A percentile compares a stretch with the other conserved stretches of the same genome.
These are phyloP conservation scores for Fusarium anthophilum DNA, from an alignment of 2,329 filamentous ascomycete species.

Conservation along the genomic window DNA sequence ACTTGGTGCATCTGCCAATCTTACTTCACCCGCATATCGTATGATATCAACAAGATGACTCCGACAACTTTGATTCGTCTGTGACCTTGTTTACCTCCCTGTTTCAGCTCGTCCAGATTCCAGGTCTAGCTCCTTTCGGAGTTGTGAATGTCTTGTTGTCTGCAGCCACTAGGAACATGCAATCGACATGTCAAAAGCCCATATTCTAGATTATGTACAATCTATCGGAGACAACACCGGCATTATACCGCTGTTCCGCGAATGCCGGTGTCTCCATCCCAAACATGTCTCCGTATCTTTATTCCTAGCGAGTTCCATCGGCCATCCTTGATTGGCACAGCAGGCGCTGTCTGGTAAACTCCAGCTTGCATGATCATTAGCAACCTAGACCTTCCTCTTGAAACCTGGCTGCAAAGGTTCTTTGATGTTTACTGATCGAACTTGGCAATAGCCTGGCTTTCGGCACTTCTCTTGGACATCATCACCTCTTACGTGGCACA, in stretches of 20 bases:
- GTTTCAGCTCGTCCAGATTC: fast-evolving
- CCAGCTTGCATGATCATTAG: background rate
- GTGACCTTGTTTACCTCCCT: fast-evolving
- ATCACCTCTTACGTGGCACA: background rate
- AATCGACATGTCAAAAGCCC: background rate
- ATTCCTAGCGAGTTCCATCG: background rate
- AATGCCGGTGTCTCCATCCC: too few species aligned
- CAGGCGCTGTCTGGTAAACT: too few species aligned
- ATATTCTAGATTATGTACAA: background rate
- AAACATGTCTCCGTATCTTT: background rate
- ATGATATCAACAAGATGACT: background rate
- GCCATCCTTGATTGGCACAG: too few species aligned
- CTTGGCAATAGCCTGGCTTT: fast-evolving
- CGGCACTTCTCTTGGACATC: background rate
- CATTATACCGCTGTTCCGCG: background rate
- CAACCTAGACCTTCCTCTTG: background rate
- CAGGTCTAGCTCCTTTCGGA: fast-evolving
- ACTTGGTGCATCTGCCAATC: background rate
- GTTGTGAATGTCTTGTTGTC: too few species aligned
- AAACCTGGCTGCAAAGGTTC: fast-evolving
- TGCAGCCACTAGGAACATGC: background rate
- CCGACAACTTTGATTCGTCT: fast-evolving
- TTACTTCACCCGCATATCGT: background rate
- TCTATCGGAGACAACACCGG: background rate
- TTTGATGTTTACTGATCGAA: background rate